Conservation (phyloP, 1,284 basidiomycete genomes). For the Leccinum cinnamomeum region DNA sequence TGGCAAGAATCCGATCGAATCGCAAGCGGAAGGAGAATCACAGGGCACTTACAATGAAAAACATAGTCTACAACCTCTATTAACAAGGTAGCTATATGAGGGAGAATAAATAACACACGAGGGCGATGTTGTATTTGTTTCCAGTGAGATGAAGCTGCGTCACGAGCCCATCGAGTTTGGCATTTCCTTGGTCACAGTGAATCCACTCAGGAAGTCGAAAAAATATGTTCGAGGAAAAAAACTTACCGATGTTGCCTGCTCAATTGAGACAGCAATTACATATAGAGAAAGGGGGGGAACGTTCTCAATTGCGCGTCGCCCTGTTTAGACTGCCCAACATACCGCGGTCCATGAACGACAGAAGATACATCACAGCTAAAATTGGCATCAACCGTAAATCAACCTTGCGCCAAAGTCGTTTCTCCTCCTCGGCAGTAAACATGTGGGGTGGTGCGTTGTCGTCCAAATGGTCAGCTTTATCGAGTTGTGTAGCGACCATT, state of each 20-base stretch:
- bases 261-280: not conserved
- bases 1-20: not conserved
- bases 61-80: slow-evolving; percentile 54
- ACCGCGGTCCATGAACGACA: slow-evolving; percentile 62
- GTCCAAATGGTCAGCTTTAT: not conserved
- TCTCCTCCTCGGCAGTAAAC: slow-evolving; percentile 46
- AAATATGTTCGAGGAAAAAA: not conserved
- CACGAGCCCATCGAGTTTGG: slow-evolving; percentile 58
- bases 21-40: not conserved
- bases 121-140: slow-evolving; percentile 63
- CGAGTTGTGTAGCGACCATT: not conserved
- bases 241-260: slow-evolving; percentile 56
- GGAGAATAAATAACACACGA: slow-evolving; percentile 41
- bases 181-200: slow-evolving; percentile 49
- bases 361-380: slow-evolving; percentile 60
- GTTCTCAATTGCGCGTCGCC: not conserved
- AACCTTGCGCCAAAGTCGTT: slow-evolving; percentile 61
- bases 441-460: not conserved
- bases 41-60: slow-evolving; percentile 54
- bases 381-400: slow-evolving; percentile 66
- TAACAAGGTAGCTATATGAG: not conserved
- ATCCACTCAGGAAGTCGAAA: not conserved
- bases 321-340: not conserved
- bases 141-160: slow-evolving; percentile 55
- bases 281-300: not conserved